These are phyloP conservation scores for Populus deltoides DNA, from an alignment of 345 rosid species.

Conservation along the genomic window DNA sequence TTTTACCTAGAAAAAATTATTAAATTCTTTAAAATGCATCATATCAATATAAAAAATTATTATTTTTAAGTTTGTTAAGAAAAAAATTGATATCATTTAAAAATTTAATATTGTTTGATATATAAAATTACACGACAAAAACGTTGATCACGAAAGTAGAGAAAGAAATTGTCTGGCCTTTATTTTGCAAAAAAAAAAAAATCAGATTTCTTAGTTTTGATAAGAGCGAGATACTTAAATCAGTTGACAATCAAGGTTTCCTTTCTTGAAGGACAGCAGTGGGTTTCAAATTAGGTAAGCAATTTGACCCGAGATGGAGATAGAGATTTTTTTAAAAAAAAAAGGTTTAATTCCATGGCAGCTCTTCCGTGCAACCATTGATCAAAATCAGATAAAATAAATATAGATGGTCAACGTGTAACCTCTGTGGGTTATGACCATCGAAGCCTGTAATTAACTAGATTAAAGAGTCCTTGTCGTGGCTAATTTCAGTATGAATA, in stretches of 20 bases:
- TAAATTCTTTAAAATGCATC: too few relatives aligned
- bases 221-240: background rate
- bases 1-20: too few relatives aligned
- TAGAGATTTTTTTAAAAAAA: accelerated
- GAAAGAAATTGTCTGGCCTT: background rate
- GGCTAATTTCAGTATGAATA: background rate
- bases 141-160: too few relatives aligned
- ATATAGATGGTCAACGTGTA: background rate
- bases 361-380: background rate
- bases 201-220: background rate
- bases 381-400: background rate
- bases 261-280: background rate
- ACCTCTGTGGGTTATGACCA: background rate
- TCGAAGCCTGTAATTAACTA: background rate
- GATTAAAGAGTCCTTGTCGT: background rate
- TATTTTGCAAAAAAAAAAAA: too few relatives aligned
- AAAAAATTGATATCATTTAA: too few relatives aligned
- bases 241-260: background rate
- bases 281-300: background rate
- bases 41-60: too few relatives aligned
- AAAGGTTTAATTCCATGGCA: background rate
- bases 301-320: background rate
- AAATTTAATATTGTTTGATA: too few relatives aligned
- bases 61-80: too few relatives aligned
- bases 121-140: too few relatives aligned